Evolutionary conservation across 495 filamentous ascomycete genomes (phyloP).

Genomic region (Daldinia bambusicola): DNA sequence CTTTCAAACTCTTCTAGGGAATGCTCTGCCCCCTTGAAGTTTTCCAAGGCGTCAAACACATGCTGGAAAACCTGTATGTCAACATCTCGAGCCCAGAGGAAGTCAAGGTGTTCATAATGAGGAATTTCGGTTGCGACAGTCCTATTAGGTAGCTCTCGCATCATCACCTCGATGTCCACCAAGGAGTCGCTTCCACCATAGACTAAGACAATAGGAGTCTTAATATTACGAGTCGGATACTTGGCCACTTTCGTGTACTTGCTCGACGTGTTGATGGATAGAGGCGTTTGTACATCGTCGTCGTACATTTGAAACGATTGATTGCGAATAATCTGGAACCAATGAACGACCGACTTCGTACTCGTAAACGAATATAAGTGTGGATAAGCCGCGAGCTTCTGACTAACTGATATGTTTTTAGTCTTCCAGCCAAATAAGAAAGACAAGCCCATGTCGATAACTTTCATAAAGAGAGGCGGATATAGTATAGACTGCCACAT

Average conservation of each 20-base stretch:
- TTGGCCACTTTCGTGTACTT: conserved; percentile 85
- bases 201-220: conserved; percentile 90
- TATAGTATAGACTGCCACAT: conserved; percentile 98
- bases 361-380: conserved; percentile 96
- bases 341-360: conserved; percentile 95
- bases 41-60: conserved; percentile 86
- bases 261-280: conserved; percentile 55
- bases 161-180: conserved; percentile 94
- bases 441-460: conserved; percentile 82
- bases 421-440: conserved; percentile 92
- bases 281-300: conserved; percentile 77
- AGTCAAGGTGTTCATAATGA: conserved; percentile 96
- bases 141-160: conserved; percentile 82
- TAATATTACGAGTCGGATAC: conserved; percentile 96
- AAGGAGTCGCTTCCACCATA: conserved; percentile 94
- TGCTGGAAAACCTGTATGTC: conserved; percentile 86
- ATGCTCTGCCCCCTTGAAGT: conserved; percentile 64
- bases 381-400: conserved; percentile 96
- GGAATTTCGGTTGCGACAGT: conserved; percentile 85
- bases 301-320: conserved; percentile 98
- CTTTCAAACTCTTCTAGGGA: conserved; percentile 63
- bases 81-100: conserved; percentile 92
- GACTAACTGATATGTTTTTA: conserved; percentile 83
- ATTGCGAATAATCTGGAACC: conserved; percentile 99
- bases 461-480: conserved; percentile 89